Base-by-base conservation (phyloP, 306 rosid species). In the Erythrophleum fordii region DNA sequence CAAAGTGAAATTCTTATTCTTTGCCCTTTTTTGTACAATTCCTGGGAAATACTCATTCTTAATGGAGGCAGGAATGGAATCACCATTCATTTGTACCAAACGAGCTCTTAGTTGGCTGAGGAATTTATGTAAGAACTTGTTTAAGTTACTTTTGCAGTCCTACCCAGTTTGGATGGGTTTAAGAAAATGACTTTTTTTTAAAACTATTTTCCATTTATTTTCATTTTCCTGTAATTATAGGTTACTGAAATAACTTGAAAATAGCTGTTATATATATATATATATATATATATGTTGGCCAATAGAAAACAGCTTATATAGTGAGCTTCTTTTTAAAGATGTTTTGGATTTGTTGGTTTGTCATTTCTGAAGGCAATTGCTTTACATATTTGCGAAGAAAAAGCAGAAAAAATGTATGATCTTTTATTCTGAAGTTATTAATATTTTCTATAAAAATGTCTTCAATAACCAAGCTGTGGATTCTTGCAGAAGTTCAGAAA, bases 401-500 rank as follows among this genome's bases (percentile, higher is more conserved):
- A 60, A 12, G 31, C 22, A 6, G 45, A 42, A 7, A 5, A n/a
- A 2, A 26, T 67, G 11, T 44, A 13, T 23, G 18, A 37, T 60
- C 18, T 5, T 5, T 74, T 52, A 41, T 45, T 25, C 5, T 23
- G 34, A 49, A 59, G 29, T 42, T 37, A 37, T 26, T 37, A 29
- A 25, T 42, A 18, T 80, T 64, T 65, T 35, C 7, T 35, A 0
- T 18, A 18, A n/a, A n/a, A 65, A 17, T 73, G 25, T 18, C 28
- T 51, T 48, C 77, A 77, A 73, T 78, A 41, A 77, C 16, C 42
- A 59, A 61, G 77, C 13, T 69, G 58, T 83, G 64, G 52, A 31
- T 56, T 80, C 75, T 79, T 83, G 87, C 94, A 95, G 98, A 95
- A 85, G 84, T 95, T 75, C 86, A 84, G 78, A 90, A 90, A 70